phyloP scores from a whole-genome alignment of 2,329 filamentous ascomycete species.

The Cytospora schulzeri region DNA sequence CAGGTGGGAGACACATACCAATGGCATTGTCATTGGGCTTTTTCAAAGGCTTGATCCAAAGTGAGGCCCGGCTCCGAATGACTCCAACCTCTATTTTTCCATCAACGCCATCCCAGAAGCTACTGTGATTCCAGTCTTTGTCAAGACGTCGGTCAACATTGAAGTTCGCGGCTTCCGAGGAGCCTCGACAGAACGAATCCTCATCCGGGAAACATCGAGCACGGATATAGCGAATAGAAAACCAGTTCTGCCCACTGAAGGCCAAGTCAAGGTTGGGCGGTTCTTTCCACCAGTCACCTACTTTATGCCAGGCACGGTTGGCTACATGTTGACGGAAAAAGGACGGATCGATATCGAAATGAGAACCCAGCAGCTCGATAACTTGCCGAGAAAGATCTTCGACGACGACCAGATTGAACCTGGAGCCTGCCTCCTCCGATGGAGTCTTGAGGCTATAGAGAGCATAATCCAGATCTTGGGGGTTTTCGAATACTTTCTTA shows the following conservation, averaged over 20 bases:
- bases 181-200: not conserved
- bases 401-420: not conserved
- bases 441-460: not conserved
- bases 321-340: conserved; percentile 10
- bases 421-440: not conserved
- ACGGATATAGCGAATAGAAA: not conserved
- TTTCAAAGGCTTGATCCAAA: not conserved
- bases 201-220: not conserved
- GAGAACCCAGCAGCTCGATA: conserved; percentile 1
- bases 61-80: not conserved
- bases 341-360: not conserved
- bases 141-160: conserved; percentile 6
- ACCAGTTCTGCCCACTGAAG: not conserved
- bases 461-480: not conserved
- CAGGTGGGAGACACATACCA: not conserved
- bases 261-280: conserved; percentile 1
- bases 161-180: not conserved
- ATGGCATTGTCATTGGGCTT: not conserved
- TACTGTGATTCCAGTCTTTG: conserved; percentile 4
- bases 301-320: conserved; percentile 10
- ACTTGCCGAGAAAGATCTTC: conserved; percentile 10
- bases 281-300: conserved; percentile 3
- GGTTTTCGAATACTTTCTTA: not conserved
- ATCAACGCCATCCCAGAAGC: not conserved
- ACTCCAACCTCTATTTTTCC: not conserved